phyloP scores from a whole-genome alignment of 352 stramenopile species.

The Phytophthora uliginosa region DNA sequence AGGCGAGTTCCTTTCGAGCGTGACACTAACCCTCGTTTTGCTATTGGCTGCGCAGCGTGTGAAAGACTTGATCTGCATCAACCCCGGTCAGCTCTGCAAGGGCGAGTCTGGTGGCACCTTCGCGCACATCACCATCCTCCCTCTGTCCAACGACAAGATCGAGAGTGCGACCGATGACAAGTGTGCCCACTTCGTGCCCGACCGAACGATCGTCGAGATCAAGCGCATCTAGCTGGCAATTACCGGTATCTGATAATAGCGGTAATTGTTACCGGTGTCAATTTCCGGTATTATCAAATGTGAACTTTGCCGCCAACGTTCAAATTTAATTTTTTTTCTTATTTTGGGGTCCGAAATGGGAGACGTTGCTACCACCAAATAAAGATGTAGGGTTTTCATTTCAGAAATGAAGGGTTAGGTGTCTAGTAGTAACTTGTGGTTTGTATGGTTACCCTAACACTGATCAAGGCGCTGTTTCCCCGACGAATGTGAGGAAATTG shows the following conservation, averaged over 20 bases:
- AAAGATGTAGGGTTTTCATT: no score
- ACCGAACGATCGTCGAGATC: conserved; percentile 94
- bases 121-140: conserved; percentile 93
- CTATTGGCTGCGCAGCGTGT: conserved; percentile 73
- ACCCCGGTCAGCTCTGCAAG: conserved; percentile 96
- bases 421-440: no score
- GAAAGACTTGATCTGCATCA: conserved; percentile 95
- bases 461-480: no score
- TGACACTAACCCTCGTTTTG: conserved; percentile 21
- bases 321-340: not conserved
- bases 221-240: conserved; percentile 82
- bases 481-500: no score
- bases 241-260: not conserved
- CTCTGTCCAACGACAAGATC: conserved; percentile 87
- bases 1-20: not conserved
- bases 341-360: no score
- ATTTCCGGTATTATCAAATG: not conserved
- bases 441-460: no score
- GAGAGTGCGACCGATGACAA: conserved; percentile 51
- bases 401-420: no score
- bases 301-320: not conserved
- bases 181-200: conserved; percentile 75
- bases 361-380: no score
- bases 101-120: conserved; percentile 96
- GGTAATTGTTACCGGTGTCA: no score